Evolutionary conservation across 1,284 basidiomycete genomes (phyloP).

Genomic region (Cystobasidium sp.): DNA sequence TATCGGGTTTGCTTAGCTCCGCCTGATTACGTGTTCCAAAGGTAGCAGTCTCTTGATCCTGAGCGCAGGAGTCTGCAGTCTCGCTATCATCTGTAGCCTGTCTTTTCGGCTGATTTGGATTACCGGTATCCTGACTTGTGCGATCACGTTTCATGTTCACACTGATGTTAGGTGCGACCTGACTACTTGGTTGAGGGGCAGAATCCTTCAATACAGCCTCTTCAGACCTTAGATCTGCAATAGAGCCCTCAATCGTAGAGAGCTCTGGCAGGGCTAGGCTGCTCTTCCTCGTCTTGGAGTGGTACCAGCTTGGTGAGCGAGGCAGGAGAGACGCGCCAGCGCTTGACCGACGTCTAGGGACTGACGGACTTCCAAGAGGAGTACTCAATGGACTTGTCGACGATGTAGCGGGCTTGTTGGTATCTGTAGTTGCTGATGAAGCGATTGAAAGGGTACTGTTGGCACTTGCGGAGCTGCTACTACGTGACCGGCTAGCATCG

Average conservation of each 20-base stretch:
- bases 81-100: slow-evolving; percentile 9
- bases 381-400: slow-evolving; percentile 1
- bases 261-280: slow-evolving; percentile 26
- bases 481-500: slow-evolving; percentile 5
- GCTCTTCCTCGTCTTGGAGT: slow-evolving; percentile 20
- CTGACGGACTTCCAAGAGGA: slow-evolving; percentile 2
- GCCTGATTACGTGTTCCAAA: too few species aligned
- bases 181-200: too few species aligned
- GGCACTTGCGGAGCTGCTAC: slow-evolving; percentile 6
- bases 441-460: neutral
- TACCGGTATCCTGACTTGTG: neutral
- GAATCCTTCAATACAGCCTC: neutral
- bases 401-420: neutral
- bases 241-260: slow-evolving; percentile 36
- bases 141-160: slow-evolving; percentile 4
- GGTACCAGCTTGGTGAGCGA: slow-evolving; percentile 28
- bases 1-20: too few species aligned
- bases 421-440: slow-evolving; percentile 4
- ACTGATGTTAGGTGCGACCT: neutral
- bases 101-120: slow-evolving; percentile 11
- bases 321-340: neutral
- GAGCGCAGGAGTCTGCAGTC: neutral
- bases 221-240: slow-evolving; percentile 21
- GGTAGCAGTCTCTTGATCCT: too few species aligned
- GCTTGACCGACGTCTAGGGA: slow-evolving; percentile 20